phyloP scores from a whole-genome alignment of 768 basidiomycete species.

The Artomyces pyxidatus region DNA sequence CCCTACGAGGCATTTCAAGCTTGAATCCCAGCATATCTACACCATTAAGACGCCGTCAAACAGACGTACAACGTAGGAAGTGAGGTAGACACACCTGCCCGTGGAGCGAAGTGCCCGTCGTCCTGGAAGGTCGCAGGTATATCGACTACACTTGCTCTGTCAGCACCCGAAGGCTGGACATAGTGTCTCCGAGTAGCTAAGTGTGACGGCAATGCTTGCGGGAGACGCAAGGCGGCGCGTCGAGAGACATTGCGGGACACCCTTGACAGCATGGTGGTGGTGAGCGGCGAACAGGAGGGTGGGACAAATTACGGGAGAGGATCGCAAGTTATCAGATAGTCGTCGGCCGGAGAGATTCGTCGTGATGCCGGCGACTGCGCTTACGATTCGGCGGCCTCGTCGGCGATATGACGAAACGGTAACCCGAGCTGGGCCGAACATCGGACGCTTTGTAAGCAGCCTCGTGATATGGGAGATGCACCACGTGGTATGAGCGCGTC shows the following conservation, averaged over 20 bases:
- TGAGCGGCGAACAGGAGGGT: neutral
- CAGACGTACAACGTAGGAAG: no score
- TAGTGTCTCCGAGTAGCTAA: conserved; percentile 40
- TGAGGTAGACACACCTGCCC: conserved; percentile 52
- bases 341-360: no score
- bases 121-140: conserved; percentile 68
- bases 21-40: conserved; percentile 89
- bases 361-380: no score
- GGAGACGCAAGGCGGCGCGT: conserved; percentile 23
- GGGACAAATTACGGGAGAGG: neutral
- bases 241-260: conserved; percentile 32
- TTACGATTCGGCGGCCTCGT: no score
- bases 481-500: no score
- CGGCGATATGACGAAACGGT: no score
- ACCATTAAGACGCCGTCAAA: no score
- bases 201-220: conserved; percentile 13
- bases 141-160: conserved; percentile 77
- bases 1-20: conserved; percentile 53
- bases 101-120: conserved; percentile 60
- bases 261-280: conserved; percentile 32
- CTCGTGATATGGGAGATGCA: no score
- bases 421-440: no score
- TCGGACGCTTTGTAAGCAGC: no score
- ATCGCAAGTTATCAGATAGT: conserved; percentile 15
- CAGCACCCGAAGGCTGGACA: conserved; percentile 77